Evolutionary conservation across 2,329 filamentous ascomycete species (phyloP).

Genomic region (Acephala macrosclerotiorum): DNA sequence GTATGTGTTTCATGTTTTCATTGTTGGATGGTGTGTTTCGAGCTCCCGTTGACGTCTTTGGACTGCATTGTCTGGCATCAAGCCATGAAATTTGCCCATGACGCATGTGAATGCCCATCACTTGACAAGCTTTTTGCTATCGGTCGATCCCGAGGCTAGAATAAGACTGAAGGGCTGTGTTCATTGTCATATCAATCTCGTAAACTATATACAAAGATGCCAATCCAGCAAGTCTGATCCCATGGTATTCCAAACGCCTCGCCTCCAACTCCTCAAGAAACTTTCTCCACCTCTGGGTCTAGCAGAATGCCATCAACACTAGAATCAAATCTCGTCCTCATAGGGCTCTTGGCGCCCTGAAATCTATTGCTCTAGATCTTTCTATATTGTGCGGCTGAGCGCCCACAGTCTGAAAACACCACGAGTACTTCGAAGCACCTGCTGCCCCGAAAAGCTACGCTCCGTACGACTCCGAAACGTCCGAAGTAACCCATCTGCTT

Average conservation of each 20-base stretch:
- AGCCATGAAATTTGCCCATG: neutral
- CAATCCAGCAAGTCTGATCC: neutral
- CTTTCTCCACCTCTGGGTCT: conserved; percentile 5
- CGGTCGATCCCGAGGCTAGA: neutral
- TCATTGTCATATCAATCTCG: no score
- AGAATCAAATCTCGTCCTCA: conserved; percentile 37
- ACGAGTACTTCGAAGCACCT: no score
- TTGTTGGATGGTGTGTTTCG: neutral
- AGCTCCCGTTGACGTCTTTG: neutral
- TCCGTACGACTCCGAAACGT: no score
- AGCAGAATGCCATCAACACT: conserved; percentile 31
- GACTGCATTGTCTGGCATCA: no score
- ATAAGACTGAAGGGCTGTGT: no score
- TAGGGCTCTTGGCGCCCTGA: conserved; percentile 34
- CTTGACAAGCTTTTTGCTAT: conserved; percentile 3
- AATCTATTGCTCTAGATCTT: conserved; percentile 20
- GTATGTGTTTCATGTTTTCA: neutral
- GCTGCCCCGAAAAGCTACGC: no score
- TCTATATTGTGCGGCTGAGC: no score
- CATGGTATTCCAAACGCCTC: conserved; percentile 6
- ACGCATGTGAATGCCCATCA: conserved; percentile 2
- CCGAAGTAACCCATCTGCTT: no score
- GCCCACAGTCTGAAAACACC: no score
- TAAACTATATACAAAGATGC: no score
- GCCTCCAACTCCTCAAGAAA: neutral